Base-by-base conservation (phyloP, 352 stramenopile species). In the Phytopythium vexans region DNA sequence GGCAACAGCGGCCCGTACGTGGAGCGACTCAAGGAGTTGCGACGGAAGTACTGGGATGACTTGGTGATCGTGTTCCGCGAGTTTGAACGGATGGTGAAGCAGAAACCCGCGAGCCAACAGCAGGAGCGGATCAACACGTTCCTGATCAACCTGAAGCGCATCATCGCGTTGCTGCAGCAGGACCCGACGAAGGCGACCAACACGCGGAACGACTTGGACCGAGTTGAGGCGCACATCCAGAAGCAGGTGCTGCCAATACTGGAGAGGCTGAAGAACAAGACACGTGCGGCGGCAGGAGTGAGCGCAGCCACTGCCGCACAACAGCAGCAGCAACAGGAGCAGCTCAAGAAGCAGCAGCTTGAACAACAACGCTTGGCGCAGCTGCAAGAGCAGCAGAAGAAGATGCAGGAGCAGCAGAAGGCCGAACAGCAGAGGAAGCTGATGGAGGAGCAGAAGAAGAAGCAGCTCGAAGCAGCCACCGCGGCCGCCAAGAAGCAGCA, bases 111-210 rank as follows among this genome's bases (percentile, higher is more conserved):
- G 8, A 88, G 84, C 12, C 78, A 89, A 54, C 81, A 93, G 49
- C 78, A 89, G 40, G 81, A 91, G 49, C 83, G 83, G 0, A 90
- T 92, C 44, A 90, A 88, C 48, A 87, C 79, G 0, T 90, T 93
- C 60, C 59, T 93, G 7, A 69, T 87, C 35, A 92, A 89, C 32
- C 54, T 93, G 32, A 89, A 89, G 53, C 80, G 81, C 15, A 90
- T 93, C 41, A 89, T 93, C 36, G 76, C 80, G 46, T 51, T 93
- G 40, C 48, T 93, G 16, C 79, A 89, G 60, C 83, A 93, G 61
- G 83, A 93, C 36, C 83, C 83, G 16, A 68, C 55, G n/a, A 93
- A 93, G 51, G 65, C 76, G 4, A 88, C 77, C 35, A 89, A 79
- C 58, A 89, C 86, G 54, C 88, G 88, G 54, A 85, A 82, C 31